Base-by-base conservation (phyloP, 148 eudicot species). In the Drosera capensis region DNA sequence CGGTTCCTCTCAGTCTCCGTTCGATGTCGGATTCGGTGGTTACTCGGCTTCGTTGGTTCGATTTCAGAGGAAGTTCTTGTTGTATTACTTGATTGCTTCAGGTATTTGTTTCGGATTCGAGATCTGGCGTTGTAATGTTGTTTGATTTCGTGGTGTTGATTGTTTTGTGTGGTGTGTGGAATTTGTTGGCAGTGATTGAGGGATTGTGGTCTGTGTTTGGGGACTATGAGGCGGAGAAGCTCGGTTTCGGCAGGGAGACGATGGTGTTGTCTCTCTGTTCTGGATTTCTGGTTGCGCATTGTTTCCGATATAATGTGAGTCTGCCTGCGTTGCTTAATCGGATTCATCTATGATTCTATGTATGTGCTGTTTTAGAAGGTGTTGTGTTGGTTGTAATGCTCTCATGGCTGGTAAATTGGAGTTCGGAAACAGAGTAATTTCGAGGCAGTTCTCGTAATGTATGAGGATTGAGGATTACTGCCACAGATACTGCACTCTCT, bases 121-220 rank as follows among this genome's bases (percentile, higher is more conserved):
- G 14, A 17, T n/a, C 1, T 48, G 1, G 29, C 14, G 6, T 11
- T 34, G 11, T 29, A 1, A 13, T 15, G n/a, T 15, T n/a, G 22
- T 23, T 23, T 28, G 17, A 30, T 14, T n/a, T n/a, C n/a, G n/a
- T n/a, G n/a, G n/a, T n/a, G n/a, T n/a, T n/a, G n/a, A n/a, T n/a
- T 49, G 14, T 16, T 14, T n/a, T 45, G 21, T 2, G 23, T 29
- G 41, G 52, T 64, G 6, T 7, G 38, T 7, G n/a, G n/a, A n/a
- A n/a, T n/a, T n/a, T n/a, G n/a, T n/a, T n/a, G n/a, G n/a, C 64
- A 77, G 86, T 72, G 44, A 46, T 77, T 74, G 79, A 88, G 67
- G 97, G 97, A 14, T 50, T 78, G 25, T 71, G 73, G 79, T 48
- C 63, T 25, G 87, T 80, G 35, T 60, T 72, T 48, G 97, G 92